These are phyloP conservation scores for Tripterygium wilfordii DNA, from an alignment of 177 flowering plant genomes.

Conservation along the genomic window DNA sequence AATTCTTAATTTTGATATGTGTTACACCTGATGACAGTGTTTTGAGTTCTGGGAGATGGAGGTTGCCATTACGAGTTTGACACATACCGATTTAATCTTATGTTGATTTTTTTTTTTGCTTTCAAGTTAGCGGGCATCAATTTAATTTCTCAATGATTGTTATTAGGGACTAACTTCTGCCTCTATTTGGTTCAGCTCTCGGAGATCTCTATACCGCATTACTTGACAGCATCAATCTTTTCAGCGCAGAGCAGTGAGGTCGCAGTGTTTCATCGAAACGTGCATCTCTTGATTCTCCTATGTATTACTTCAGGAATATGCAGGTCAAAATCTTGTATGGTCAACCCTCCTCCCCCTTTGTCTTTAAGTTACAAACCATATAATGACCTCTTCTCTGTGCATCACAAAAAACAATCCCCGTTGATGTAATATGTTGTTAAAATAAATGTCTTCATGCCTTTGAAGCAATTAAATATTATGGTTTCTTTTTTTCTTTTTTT, in stretches of 20 bases:
- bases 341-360: constrained; percentile 33
- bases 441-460: too few species aligned
- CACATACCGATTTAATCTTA: background rate
- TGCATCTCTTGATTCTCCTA: constrained; percentile 50
- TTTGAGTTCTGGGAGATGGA: too few species aligned
- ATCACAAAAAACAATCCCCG: too few species aligned
- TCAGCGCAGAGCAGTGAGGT: constrained; percentile 68
- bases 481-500: background rate
- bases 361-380: background rate
- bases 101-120: background rate
- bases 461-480: background rate
- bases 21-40: too few species aligned
- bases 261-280: constrained; percentile 57
- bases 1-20: too few species aligned
- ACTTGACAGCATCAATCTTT: constrained; percentile 81
- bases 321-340: constrained; percentile 87
- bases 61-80: too few species aligned
- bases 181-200: constrained; percentile 46
- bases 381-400: background rate
- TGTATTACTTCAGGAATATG: constrained; percentile 72
- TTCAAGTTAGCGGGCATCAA: background rate
- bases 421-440: too few species aligned
- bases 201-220: constrained; percentile 87
- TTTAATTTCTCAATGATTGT: background rate
- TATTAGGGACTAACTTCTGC: background rate